phyloP scores from a whole-genome alignment of 495 filamentous ascomycete species.

The Clavariopsis aquatica region DNA sequence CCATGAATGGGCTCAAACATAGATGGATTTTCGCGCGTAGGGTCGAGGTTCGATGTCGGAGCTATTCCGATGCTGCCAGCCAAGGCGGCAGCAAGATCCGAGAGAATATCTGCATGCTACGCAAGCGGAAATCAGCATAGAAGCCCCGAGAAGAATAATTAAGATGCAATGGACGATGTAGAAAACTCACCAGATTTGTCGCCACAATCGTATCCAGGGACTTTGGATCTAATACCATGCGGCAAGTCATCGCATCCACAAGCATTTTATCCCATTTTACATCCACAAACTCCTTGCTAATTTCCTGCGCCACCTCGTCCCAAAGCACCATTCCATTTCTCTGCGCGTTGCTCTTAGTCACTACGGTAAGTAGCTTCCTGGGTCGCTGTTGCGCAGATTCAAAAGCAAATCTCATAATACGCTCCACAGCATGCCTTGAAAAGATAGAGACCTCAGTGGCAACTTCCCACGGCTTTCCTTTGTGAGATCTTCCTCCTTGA shows the following conservation, averaged over 20 bases:
- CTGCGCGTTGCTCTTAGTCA: constrained; percentile 47
- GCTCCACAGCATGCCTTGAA: constrained; percentile 41
- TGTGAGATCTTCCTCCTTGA: constrained; percentile 38
- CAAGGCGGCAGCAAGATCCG: constrained; percentile 51
- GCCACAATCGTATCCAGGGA: constrained; percentile 47
- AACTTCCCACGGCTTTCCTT: constrained; percentile 30
- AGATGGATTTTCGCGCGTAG: constrained; percentile 57
- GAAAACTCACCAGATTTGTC: constrained; percentile 41
- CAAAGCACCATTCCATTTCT: constrained; percentile 48
- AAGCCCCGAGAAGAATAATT: no score
- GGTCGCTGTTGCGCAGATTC: constrained; percentile 42
- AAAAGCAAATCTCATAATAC: constrained; percentile 47
- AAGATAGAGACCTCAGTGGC: constrained; percentile 47
- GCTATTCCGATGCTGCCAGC: constrained; percentile 46
- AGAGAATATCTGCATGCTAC: constrained; percentile 46
- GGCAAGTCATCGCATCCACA: constrained; percentile 47
- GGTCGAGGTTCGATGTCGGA: constrained; percentile 64
- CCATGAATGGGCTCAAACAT: constrained; percentile 72
- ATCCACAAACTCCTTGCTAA: constrained; percentile 42
- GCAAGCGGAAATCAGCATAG: not conserved
- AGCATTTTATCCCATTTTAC: constrained; percentile 47
- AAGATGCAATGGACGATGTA: no score
- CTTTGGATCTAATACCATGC: constrained; percentile 45
- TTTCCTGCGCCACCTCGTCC: constrained; percentile 43
- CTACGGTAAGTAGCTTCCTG: constrained; percentile 44